Evolutionary conservation across 2,329 filamentous ascomycete genomes (phyloP).

Genomic region (Zymoseptoria ardabiliae): DNA sequence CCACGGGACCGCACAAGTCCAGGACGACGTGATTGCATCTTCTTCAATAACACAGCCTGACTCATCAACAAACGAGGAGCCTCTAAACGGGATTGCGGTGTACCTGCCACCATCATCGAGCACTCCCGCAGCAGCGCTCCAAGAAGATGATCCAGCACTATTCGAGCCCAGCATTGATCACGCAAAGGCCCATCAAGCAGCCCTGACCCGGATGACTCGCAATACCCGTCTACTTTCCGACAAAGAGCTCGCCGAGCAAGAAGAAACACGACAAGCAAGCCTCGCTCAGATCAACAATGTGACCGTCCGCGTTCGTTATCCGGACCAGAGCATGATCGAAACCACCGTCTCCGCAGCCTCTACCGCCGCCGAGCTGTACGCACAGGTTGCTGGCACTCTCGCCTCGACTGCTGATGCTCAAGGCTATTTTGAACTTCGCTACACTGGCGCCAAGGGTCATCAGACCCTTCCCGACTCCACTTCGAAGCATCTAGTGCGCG

Average conservation of each 20-base stretch:
- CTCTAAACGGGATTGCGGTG: constrained; percentile 37
- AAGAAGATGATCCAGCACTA: constrained; percentile 62
- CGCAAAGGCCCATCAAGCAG: constrained; percentile 65
- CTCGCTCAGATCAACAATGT: constrained; percentile 61
- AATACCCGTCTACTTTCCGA: constrained; percentile 79
- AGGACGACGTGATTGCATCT: constrained; percentile 25
- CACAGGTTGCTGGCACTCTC: constrained; percentile 66
- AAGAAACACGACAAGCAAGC: constrained; percentile 57
- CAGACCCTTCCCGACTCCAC: constrained; percentile 18
- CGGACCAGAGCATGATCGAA: constrained; percentile 73
- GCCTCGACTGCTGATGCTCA: constrained; percentile 44
- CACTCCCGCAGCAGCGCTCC: constrained; percentile 65
- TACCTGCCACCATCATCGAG: constrained; percentile 69
- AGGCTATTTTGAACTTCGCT: constrained; percentile 60
- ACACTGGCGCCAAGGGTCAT: constrained; percentile 47
- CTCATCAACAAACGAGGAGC: constrained; percentile 1
- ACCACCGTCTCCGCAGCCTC: constrained; percentile 62
- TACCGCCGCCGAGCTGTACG: constrained; percentile 65
- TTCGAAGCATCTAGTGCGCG: constrained; percentile 56
- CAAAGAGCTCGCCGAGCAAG: constrained; percentile 66
- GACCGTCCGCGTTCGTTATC: constrained; percentile 74
- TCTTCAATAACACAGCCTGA: constrained; percentile 19
- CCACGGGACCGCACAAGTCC: neutral
- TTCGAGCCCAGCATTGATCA: constrained; percentile 70
- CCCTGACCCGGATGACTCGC: constrained; percentile 53